Evolutionary conservation across 768 basidiomycete genomes (phyloP), one percentile per base, ranked within the genome.

Genomic region (Boletus subparvulus): DNA sequence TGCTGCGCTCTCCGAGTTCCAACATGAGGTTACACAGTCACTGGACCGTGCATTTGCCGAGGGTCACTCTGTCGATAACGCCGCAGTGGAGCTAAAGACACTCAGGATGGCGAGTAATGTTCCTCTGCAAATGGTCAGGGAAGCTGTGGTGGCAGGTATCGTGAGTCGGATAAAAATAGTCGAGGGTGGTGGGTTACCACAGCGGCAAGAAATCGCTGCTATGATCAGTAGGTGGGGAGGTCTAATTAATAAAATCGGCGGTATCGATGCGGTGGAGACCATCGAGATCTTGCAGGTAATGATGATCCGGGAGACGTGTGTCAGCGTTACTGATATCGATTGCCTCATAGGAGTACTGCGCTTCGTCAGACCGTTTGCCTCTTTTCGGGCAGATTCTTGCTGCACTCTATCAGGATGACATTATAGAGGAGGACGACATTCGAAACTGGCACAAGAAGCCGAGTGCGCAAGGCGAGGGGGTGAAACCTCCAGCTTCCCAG

Each of bases 81-180:
- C 94, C 2, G 81, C 91, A 1, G 89, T 98, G 59, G 96, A 98
- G 69, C 81, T 98, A 57, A 94, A 96, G 76, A 97, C 96, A 43
- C 82, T 99, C 44, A 90, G 95, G 47, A 96, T 98, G 92, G 93
- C 94, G 36, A 91, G 88, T 65, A 98, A 98, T 65, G 96, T 98
- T 28, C 83, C 91, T 12, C 80, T 97, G 19, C 82, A 81, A n/a
- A 80, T 85, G 49, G 94, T 97, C 16, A 81, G 90, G 50, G 89
- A 94, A 71, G 90, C 89, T 16, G 92, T 98, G n/a, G 79, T 98
- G 37, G 80, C 80, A n/a, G 90, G 85, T 39, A 80, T 98, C 55
- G 85, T 96, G 53, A 84, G 85, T 56, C 81, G 82, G 56, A 86
- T 94, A 45, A 76, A 76, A 47, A 73, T 92, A 41, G 78, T 85